These are phyloP conservation scores for Cordyceps fumosorosea DNA, from an alignment of 2,329 filamentous ascomycete genomes.

Conservation along the genomic window DNA sequence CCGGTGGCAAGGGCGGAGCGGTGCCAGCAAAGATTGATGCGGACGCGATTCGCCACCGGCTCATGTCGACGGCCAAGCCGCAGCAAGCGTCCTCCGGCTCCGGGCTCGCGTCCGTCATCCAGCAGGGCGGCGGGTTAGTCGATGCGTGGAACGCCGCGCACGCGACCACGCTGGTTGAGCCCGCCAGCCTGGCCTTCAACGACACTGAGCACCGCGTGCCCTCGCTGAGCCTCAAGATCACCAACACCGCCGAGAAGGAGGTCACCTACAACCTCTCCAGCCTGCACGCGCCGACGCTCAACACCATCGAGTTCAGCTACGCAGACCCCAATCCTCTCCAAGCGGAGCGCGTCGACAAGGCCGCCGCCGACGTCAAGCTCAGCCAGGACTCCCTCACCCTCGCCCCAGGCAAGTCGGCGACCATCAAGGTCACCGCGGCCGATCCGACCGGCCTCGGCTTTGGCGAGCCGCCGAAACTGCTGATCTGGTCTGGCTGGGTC, in stretches of 20 bases:
- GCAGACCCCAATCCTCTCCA: not conserved
- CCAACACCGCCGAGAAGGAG: slow-evolving; percentile 43
- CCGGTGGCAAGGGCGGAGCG: not conserved
- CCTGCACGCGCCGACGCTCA: slow-evolving; percentile 29
- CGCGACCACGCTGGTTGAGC: slow-evolving; percentile 45
- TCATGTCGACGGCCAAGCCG: not conserved
- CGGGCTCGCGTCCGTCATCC: slow-evolving; percentile 29
- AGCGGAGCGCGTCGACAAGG: slow-evolving; percentile 25
- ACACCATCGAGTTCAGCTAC: not conserved
- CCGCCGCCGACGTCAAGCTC: slow-evolving; percentile 37
- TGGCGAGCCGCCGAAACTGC: slow-evolving; percentile 21
- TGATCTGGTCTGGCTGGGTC: slow-evolving; percentile 38
- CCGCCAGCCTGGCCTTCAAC: slow-evolving; percentile 55
- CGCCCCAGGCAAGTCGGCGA: slow-evolving; percentile 33
- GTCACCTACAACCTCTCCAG: slow-evolving; percentile 48
- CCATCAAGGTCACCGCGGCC: slow-evolving; percentile 37
- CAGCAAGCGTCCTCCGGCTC: not conserved
- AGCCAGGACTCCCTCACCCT: slow-evolving; percentile 37
- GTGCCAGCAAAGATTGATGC: not conserved
- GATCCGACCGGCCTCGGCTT: slow-evolving; percentile 29
- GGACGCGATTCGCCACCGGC: not conserved
- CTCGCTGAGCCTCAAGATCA: slow-evolving; percentile 46
- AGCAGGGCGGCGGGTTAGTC: slow-evolving; percentile 54
- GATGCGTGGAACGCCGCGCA: slow-evolving; percentile 54
- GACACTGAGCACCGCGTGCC: slow-evolving; percentile 51